Base-by-base conservation (phyloP, 257 asterid species). In the Primulina huaijiensis region DNA sequence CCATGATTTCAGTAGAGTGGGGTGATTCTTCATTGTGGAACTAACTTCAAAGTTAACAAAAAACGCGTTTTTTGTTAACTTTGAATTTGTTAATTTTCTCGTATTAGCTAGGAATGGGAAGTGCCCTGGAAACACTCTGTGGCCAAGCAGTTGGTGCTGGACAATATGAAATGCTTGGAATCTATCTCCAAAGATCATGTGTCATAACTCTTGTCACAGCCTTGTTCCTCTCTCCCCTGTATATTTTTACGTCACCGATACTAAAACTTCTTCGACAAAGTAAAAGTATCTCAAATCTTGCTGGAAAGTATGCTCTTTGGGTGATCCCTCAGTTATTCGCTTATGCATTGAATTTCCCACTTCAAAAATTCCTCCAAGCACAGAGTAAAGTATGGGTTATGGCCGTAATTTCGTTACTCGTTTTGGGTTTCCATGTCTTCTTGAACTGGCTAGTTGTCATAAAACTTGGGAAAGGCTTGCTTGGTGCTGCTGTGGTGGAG, bases 61-160 rank as follows among this genome's bases (percentile, higher is more conserved):
- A 43, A 11, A 9, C 14, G 14, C 14, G 9, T 23, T 64, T 65
- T 62, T 52, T 23, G 1, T 9, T 78, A 34, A 25, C 2, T 27
- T 27, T 27, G 30, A 27, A 27, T 37, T 17, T 55, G 30, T n/a
- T 52, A 46, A 58, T 62, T 69, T 62, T 35, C 69, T 68, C 66
- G 14, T 65, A 79, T 71, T 81, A 91, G 97, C 83, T 91, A 80
- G 97, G 97, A 67, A 84, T 91, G 92, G 97, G 95, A 85, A 91
- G 97, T 72, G 96, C 97, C 10, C 85, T 91, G 0, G 97, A 91
- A 72, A 91, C 97, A 3, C 92, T 91, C 1, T 89, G 95, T 37
- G 97, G 97, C 11, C 97, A 91, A 34, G 97, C 97, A 0, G 91
- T 86, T 43, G 97, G 97, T 1, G 96, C 95, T 0, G 95, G 83